Base-by-base conservation (phyloP, 768 basidiomycete genomes). In the Tylopilus vinaceipallidus region DNA sequence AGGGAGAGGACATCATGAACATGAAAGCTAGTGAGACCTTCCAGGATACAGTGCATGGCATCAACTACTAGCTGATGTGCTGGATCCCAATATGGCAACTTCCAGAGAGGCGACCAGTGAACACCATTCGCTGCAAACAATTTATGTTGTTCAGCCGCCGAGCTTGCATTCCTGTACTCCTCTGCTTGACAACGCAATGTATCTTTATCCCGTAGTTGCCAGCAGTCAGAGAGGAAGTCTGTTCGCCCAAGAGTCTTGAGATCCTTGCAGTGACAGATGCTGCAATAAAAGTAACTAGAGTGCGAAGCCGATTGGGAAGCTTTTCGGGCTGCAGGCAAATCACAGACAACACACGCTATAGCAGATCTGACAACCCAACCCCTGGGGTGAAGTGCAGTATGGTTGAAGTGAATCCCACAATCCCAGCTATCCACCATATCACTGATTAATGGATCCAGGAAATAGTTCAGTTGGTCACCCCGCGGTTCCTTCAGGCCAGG, bases 271-370 rank as follows among this genome's bases (percentile, higher is more conserved):
- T 44, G 27, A 32, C 49, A 50, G 11, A 30, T 17, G 20, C 39
- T 42, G 27, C 40, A 36, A 16, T 52, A 46, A 42, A 52, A 41
- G 16, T 52, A 11, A 9, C 26, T 52, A 2, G 26, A 29, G 20
- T 27, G 22, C 1, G 10, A 7, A 17, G 44, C 32, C 27, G 41
- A 17, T 32, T 52, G 39, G 2, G 26, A 19, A 2, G 29, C 14
- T 27, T 46, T 46, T 19, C 3, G 20, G 10, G 35, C 36, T 0
- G 29, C 49, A 4, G 39, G 38, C 10, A 51, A 34, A 41, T 52
- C 39, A n/a, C n/a, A n/a, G n/a, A n/a, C n/a, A n/a, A n/a, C n/a
- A n/a, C n/a, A n/a, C n/a, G n/a, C n/a, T n/a, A n/a, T n/a, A n/a
- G n/a, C n/a, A n/a, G n/a, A n/a, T n/a, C n/a, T n/a, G n/a, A n/a